These are phyloP conservation scores for Tylopilus plumbeoviolaceoides DNA, from an alignment of 768 basidiomycete genomes.

Conservation along the genomic window DNA sequence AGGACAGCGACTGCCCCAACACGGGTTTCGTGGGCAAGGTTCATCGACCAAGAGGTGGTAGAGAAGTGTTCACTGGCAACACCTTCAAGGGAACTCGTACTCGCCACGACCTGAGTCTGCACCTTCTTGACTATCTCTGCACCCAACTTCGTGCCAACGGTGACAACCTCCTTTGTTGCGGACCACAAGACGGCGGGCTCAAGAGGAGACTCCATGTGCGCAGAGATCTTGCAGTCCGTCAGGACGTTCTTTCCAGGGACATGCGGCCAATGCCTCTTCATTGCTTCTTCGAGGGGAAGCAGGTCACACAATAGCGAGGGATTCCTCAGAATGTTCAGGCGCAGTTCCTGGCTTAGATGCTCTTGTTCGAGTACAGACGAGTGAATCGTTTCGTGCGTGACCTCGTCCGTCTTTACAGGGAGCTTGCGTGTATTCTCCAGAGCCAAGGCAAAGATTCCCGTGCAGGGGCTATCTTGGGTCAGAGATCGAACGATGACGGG, in stretches of 20 bases:
- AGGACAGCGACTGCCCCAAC: conserved; percentile 14
- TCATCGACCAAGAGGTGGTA: conserved; percentile 23
- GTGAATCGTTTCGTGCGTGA: conserved; percentile 60
- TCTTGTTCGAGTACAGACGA: conserved; percentile 52
- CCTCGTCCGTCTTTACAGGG: conserved; percentile 40
- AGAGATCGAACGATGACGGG: neutral
- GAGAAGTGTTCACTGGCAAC: conserved; percentile 8
- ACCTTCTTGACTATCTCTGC: conserved; percentile 21
- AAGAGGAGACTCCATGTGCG: conserved; percentile 2
- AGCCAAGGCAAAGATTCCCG: conserved; percentile 52
- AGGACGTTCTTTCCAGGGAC: conserved; percentile 23
- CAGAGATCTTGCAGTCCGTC: conserved; percentile 6
- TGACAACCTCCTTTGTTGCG: conserved; percentile 12
- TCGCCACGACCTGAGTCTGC: conserved; percentile 8
- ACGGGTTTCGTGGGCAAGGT: conserved; percentile 22
- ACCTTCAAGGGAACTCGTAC: conserved; percentile 6
- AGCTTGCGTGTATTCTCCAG: conserved; percentile 42
- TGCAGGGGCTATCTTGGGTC: conserved; percentile 37
- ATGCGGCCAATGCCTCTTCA: conserved; percentile 47
- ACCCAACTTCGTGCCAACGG: conserved; percentile 12
- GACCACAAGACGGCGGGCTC: conserved; percentile 14
- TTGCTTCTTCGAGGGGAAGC: conserved; percentile 48
- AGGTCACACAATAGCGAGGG: conserved; percentile 43
- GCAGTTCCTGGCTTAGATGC: conserved; percentile 33
- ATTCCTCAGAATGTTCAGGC: conserved; percentile 35